Base-by-base conservation (phyloP, 2,329 filamentous ascomycete genomes). In the Camillea tinctor region DNA sequence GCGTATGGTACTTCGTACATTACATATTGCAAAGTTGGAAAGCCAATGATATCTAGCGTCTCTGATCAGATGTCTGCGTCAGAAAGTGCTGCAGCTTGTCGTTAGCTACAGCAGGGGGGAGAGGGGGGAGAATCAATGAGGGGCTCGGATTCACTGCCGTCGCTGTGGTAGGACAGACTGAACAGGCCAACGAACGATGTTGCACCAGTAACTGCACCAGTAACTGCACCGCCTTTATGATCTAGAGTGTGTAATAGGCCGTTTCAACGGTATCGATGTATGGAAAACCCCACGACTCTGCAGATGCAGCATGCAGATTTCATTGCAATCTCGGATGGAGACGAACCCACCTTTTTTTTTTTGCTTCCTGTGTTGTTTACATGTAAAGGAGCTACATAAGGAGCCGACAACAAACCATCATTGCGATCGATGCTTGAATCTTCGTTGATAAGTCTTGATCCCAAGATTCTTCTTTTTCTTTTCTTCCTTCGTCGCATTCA, bases 1-100 rank as follows among this genome's bases (percentile, higher is more conserved):
- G 59, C 48, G 44, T 62, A 64, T 65, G 66, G 55, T 59, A 30
- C 26, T 30, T 9, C 26, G 6, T 30, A 30, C 26, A 30, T 30
- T n/a, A 44, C 36, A 44, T 7, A 13, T 40, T 17, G 11, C 19
- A 30, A 30, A 7, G 26, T 24, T 49, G 56, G 53, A 36, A 65
- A 56, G 57, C 65, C 65, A 69, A 68, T 68, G 56, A 58, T 51
- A 57, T 53, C 55, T 13, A 23, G 23, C 49, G 30, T 44, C 50
- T 13, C 20, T 57, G 6, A 21, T 36, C 20, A 9, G 23, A 22
- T 20, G n/a, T 24, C n/a, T 53, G 51, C 51, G n/a, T 26, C 51
- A 53, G 51, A 53, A 13, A 53, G 19, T 22, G 51, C 23, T 36
- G 52, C 20, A 36, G 52, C 52, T 55, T 40, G 22, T 55, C 23